Evolutionary conservation across 257 asterid species (phyloP).

Genomic region (Voacanga thouarsii): DNA sequence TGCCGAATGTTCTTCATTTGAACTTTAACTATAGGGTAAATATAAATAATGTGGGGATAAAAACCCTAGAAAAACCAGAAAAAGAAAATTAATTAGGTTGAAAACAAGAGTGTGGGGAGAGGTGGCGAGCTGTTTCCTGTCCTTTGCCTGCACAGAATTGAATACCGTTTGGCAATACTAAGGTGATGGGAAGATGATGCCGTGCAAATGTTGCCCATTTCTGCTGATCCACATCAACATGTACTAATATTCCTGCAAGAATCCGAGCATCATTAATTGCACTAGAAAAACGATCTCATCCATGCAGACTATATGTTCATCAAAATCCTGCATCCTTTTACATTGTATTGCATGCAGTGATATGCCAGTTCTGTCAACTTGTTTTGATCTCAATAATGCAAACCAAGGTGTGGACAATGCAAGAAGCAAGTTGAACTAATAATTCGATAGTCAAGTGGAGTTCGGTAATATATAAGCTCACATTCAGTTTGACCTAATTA

Average conservation of each 20-base stretch:
- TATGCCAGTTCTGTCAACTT: too few species aligned
- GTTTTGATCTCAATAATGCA: too few species aligned
- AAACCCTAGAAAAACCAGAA: background rate
- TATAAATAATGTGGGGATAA: background rate
- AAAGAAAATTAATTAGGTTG: background rate
- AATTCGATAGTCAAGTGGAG: too few species aligned
- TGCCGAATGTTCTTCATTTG: too few species aligned
- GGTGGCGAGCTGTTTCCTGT: conserved; percentile 32
- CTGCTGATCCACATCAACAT: conserved; percentile 14
- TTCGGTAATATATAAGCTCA: too few species aligned
- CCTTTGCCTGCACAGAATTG: conserved; percentile 42
- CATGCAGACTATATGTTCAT: background rate
- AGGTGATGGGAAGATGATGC: conserved; percentile 17
- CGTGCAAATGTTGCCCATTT: conserved; percentile 24
- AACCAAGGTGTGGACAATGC: too few species aligned
- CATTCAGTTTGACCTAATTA: too few species aligned
- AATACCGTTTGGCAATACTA: conserved; percentile 52
- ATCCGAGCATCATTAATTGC: conserved; percentile 28
- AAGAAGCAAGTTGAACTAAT: too few species aligned
- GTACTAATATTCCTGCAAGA: conserved; percentile 13
- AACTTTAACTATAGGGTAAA: background rate
- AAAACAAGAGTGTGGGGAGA: conserved; percentile 32
- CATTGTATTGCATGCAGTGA: too few species aligned
- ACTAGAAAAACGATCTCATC: background rate
- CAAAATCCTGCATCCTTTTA: background rate